Evolutionary conservation across 2,329 filamentous ascomycete genomes (phyloP).

Genomic region (Fusarium staphyleae): DNA sequence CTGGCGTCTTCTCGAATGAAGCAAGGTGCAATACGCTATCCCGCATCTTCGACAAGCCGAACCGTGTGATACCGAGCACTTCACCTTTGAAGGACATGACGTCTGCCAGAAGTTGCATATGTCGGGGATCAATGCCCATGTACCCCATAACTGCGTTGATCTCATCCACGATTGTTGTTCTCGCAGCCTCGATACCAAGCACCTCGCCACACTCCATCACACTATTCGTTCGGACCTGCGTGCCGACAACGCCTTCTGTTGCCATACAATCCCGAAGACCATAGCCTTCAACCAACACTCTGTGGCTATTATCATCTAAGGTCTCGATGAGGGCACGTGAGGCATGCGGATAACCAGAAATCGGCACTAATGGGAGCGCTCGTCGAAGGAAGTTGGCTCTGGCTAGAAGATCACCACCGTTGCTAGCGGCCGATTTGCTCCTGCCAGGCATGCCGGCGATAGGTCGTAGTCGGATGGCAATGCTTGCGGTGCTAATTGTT

Average conservation of each 20-base stretch:
- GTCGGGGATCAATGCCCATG: slow-evolving; percentile 95
- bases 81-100: slow-evolving; percentile 99
- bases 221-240: slow-evolving; percentile 77
- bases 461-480: slow-evolving; percentile 76
- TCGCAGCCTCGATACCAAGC: slow-evolving; percentile 93
- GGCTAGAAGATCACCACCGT: slow-evolving; percentile 65
- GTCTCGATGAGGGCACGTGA: slow-evolving; percentile 88
- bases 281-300: slow-evolving; percentile 92
- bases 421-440: slow-evolving; percentile 54
- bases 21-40: slow-evolving; percentile 93
- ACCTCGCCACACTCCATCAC: slow-evolving; percentile 89
- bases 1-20: slow-evolving; percentile 97
- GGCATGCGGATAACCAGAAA: slow-evolving; percentile 88
- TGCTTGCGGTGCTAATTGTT: slow-evolving; percentile 63
- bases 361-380: slow-evolving; percentile 79
- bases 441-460: slow-evolving; percentile 55
- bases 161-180: slow-evolving; percentile 86
- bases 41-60: slow-evolving; percentile 94
- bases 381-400: slow-evolving; percentile 87
- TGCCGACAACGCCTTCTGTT: slow-evolving; percentile 87
- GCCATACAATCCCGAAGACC: slow-evolving; percentile 89
- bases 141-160: slow-evolving; percentile 88
- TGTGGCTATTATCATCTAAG: slow-evolving; percentile 70
- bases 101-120: slow-evolving; percentile 96
- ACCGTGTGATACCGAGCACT: slow-evolving; percentile 95